Conservation (phyloP, 2,329 filamentous ascomycete genomes). For the Xylaria sp. region DNA sequence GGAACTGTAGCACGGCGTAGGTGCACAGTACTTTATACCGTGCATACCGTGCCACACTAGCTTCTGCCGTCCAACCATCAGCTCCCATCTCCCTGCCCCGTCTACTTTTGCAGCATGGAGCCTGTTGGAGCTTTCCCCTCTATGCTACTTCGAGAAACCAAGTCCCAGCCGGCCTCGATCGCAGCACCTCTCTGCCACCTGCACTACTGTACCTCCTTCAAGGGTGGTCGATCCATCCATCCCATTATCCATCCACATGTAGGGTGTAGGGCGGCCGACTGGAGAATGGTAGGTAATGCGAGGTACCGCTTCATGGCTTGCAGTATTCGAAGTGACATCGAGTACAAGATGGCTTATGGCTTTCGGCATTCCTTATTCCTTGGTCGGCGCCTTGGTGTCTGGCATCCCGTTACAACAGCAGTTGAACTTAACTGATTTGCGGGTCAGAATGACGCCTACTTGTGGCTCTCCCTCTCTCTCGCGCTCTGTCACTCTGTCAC, state of each 20-base stretch:
- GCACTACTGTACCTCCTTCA: conserved; percentile 14
- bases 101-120: conserved; percentile 38
- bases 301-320: conserved; percentile 43
- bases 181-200: conserved; percentile 20
- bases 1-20: conserved; percentile 8
- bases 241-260: conserved; percentile 5
- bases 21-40: not conserved
- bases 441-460: conserved; percentile 42
- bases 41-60: conserved; percentile 12
- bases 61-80: conserved; percentile 35
- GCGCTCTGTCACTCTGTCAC: conserved; percentile 9
- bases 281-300: conserved; percentile 40
- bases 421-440: conserved; percentile 36
- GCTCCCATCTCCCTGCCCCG: conserved; percentile 22
- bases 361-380: conserved; percentile 30
- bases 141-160: conserved; percentile 7
- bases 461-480: conserved; percentile 20
- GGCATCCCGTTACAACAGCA: conserved; percentile 25
- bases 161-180: conserved; percentile 39
- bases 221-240: conserved; percentile 20
- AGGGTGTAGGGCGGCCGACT: conserved; percentile 25
- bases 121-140: conserved; percentile 29
- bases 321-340: conserved; percentile 41
- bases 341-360: conserved; percentile 36
- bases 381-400: conserved; percentile 25